Evolutionary conservation across 805 yeast species (phyloP), one percentile per base, ranked within the genome.

Genomic region (Kodamaea leandrae): DNA sequence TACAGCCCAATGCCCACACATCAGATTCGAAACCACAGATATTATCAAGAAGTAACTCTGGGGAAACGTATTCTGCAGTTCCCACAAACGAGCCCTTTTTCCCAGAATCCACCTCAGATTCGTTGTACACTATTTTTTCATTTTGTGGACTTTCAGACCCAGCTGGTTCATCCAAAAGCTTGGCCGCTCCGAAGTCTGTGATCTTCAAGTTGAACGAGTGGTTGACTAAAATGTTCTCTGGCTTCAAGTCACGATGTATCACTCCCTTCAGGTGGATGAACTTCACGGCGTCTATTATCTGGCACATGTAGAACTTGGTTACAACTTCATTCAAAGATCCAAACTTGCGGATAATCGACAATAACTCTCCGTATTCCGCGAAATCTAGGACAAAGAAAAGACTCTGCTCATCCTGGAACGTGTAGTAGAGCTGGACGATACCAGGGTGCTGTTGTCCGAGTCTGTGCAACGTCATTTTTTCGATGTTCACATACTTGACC

Each of bases 101-200:
- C n/a, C 53, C 56, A 13, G 57, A 14, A 69, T 63, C 12, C n/a
- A n/a, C n/a, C n/a, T n/a, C n/a, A n/a, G n/a, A n/a, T 15, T 53
- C 51, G 32, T 57, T 58, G 46, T 60, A 63, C 41, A 64, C 70
- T 21, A 66, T 57, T 9, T 53, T 55, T 19, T 51, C 56, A 14
- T 24, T 37, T 8, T 9, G 21, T 8, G 4, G 14, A 13, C 20
- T 29, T 13, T 14, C 18, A 7, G 30, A 13, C n/a, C 23, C 12
- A 10, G 21, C 18, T 7, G 37, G 37, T 10, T 35, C 43, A 8
- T 35, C 72, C 12, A 86, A 64, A 4, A 87, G 68, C 58, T 86
- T 88, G 1, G 98, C 99, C n/a, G 98, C 96, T 8, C 99, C 99
- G 62, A 93, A 93, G 64, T 93, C 99, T 2, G 98, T 93, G 42